These are phyloP conservation scores for Stropharia rugosoannulata DNA, from an alignment of 768 basidiomycete species.

Conservation along the genomic window DNA sequence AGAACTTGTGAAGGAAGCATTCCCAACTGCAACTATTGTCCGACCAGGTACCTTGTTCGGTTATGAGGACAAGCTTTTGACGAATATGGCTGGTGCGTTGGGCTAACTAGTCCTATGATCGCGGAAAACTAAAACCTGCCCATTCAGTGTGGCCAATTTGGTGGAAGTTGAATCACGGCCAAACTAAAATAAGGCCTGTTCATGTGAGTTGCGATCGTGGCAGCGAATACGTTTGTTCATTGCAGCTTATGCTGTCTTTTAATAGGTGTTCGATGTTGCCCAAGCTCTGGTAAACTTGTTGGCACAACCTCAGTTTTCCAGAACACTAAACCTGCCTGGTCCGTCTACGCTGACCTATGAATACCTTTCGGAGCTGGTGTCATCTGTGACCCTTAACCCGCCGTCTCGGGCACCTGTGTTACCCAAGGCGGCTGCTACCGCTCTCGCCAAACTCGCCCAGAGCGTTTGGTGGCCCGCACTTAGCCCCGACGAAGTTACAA, in stretches of 20 bases:
- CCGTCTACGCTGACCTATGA: slow-evolving; percentile 84
- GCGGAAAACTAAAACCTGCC: slow-evolving; percentile 4
- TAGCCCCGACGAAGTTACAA: slow-evolving; percentile 85
- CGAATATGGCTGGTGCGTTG: slow-evolving; percentile 82
- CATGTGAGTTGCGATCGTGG: slow-evolving; percentile 59
- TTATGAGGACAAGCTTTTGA: slow-evolving; percentile 92
- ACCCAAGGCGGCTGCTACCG: slow-evolving; percentile 69
- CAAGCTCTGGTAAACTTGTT: slow-evolving; percentile 85
- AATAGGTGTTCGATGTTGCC: slow-evolving; percentile 89
- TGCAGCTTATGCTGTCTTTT: slow-evolving; percentile 10
- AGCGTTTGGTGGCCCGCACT: slow-evolving; percentile 89
- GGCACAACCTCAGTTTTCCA: slow-evolving; percentile 55
- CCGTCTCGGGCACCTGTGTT: slow-evolving; percentile 71
- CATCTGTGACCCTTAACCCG: slow-evolving; percentile 75
- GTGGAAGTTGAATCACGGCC: slow-evolving; percentile 90
- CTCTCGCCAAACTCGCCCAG: slow-evolving; percentile 63
- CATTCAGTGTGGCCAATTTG: slow-evolving; percentile 82
- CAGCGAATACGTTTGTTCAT: slow-evolving; percentile 6
- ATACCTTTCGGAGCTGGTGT: slow-evolving; percentile 76
- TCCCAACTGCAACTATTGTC: slow-evolving; percentile 85
- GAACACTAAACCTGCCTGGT: slow-evolving; percentile 82
- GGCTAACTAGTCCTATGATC: slow-evolving; percentile 9
- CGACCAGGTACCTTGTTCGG: slow-evolving; percentile 87
- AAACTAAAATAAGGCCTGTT: slow-evolving; percentile 87
- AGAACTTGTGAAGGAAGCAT: slow-evolving; percentile 77